Evolutionary conservation across 2,329 filamentous ascomycete species (phyloP), one percentile per base, ranked within the genome.

Genomic region (Macroventuria anomochaeta): DNA sequence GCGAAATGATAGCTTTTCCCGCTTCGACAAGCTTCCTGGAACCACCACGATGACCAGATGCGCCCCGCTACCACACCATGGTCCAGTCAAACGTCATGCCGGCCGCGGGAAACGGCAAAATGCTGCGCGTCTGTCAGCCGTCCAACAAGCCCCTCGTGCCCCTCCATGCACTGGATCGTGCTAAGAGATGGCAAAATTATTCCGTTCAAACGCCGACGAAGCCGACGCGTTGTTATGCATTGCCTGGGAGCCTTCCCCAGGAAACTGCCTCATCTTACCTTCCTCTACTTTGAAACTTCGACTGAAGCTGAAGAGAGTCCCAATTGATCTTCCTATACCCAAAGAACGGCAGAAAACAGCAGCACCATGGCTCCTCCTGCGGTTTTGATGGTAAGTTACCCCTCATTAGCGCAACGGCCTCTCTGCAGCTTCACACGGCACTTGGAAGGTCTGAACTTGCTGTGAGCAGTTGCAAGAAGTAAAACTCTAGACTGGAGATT

Each of bases 361-460:
- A 41, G 21, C 62, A 69, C 44, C 55, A 81, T 81, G 79, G 78
- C 78, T 23, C 79, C 79, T 37, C 70, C 77, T 62, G 76, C 80
- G 65, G 79, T 81, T 53, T 72, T 77, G 55, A 81, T 81, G 79
- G 78, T 76, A 58, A 47, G 58, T 53, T 62, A 48, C 60, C 51
- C 44, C 51, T 40, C 51, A 49, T 37, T 28, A 11, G 51, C 39
- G n/a, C 34, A 13, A 15, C 23, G 23, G 26, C 41, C 57, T 55
- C 58, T 61, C 57, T 28, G 20, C 37, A 31, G 18, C 20, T 31
- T 37, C 31, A n/a, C 15, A 10, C 13, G 11, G n/a, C 31, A 13
- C 25, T 21, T 25, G 20, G 20, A 18, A 42, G 37, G 23, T 26
- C 40, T 33, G 33, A 40, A 21, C 12, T 23, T 29, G 8, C n/a